Conservation (phyloP, 495 filamentous ascomycete genomes). For the Neurospora tetrasperma region DNA sequence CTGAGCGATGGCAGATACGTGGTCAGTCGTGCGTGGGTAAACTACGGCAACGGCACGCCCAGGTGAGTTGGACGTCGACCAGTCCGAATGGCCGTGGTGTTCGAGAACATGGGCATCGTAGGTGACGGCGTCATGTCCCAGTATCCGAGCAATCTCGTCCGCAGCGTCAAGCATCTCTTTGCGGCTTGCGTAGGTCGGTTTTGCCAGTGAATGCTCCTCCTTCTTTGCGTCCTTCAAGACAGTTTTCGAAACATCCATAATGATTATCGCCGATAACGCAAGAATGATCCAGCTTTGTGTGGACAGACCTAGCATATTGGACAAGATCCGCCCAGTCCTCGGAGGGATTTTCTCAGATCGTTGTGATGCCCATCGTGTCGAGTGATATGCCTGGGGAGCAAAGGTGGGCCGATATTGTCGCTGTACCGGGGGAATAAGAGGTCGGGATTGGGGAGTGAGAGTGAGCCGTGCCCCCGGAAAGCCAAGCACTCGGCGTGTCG, state of each 20-base stretch:
- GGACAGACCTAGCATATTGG: not conserved
- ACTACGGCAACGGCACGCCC: slow-evolving; percentile 61
- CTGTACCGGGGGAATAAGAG: not conserved
- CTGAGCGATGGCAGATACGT: slow-evolving; percentile 68
- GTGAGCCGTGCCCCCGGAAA: not conserved
- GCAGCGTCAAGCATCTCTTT: slow-evolving; percentile 41
- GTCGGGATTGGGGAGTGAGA: not conserved
- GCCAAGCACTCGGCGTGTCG: not conserved
- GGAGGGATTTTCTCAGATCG: not conserved
- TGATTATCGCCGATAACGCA: not conserved
- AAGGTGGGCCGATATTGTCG: not conserved
- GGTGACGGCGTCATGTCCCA: slow-evolving; percentile 56
- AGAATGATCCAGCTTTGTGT: not conserved
- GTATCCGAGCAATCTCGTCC: slow-evolving; percentile 42
- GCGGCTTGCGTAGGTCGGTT: slow-evolving; percentile 11
- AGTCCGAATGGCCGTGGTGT: slow-evolving; percentile 74
- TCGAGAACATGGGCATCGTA: slow-evolving; percentile 69
- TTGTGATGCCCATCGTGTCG: not conserved
- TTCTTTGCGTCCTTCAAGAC: not conserved
- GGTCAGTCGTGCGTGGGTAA: slow-evolving; percentile 60
- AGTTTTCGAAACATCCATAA: not conserved
- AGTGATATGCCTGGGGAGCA: not conserved
- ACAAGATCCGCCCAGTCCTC: not conserved
- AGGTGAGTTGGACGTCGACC: slow-evolving; percentile 72
- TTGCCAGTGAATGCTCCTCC: not conserved